Base-by-base conservation (phyloP, 257 asterid genomes). In the Marsdenia floribunda region DNA sequence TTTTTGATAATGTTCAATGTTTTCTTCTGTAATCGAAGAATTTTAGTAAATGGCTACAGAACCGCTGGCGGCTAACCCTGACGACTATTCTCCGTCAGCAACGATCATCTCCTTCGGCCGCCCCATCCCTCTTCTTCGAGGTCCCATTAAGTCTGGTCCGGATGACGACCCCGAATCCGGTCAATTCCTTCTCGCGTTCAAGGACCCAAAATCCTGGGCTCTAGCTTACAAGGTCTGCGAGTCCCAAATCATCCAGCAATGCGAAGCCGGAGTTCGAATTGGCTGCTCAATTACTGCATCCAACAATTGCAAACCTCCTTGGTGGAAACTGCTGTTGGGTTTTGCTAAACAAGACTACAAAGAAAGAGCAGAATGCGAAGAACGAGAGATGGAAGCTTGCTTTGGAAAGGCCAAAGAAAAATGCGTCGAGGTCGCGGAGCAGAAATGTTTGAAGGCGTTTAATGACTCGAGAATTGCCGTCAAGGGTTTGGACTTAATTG, bases 241-340 rank as follows among this genome's bases (percentile, higher is more conserved):
- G 50, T 49, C 87, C 74, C 92, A 85, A 74, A 84, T 90, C 76
- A 71, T 65, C 73, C 78, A 87, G 55, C 97, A 92, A 54, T 94
- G 99, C 85, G 88, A 90, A 82, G 73, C 90, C 5, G 99, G 93
- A 15, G 84, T 94, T 35, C 88, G 99, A 76, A 78, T 92, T 57
- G 97, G 97, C 33, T 94, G 97, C 88, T 92, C 99, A 73, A 85
- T 92, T 33, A 70, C 96, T 12, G 97, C 99, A 15, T 91, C 98
- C 11, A 81, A 74, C 78, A 90, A 87, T 80, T 94, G 98, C 85
- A 86, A 82, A 77, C 88, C 92, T 50, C 89, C 89, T 4, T 94
- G 96, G 97, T 92, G 99, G 98, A 92, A 90, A 74, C 53, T 65
- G 38, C 29, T 86, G 52, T 14, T 82, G 73, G 90, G 92, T 19